Base-by-base conservation (phyloP, 768 basidiomycete genomes). In the Pisolithus marmoratus region DNA sequence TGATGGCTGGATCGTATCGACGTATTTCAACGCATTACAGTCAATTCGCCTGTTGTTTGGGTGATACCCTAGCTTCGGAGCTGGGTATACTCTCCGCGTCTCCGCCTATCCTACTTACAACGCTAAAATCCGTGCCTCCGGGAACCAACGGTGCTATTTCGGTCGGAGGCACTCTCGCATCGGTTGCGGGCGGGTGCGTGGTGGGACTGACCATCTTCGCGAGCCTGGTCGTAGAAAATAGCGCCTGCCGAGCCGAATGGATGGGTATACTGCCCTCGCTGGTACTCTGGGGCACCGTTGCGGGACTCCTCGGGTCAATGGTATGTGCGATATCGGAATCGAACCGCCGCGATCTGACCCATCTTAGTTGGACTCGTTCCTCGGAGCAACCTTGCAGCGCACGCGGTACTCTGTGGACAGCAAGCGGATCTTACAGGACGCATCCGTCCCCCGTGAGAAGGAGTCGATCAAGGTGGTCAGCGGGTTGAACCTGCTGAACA, bases 71-170 rank as follows among this genome's bases (percentile, higher is more conserved):
- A 2, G 93, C 93, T 1, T 94, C 91, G 8, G 94, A 96, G 69
- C 78, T 96, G 22, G 94, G 94, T 31, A 93, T 96, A 56, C 75
- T 96, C 40, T 87, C 92, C 23, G 65, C 63, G 36, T 73, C 78
- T 14, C 76, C 75, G 3, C 90, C 94, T 31, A 63, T 83, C 44
- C 79, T 95, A 31, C 79, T 96, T 58, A 94, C 92, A 5, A 93
- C 88, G 4, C 67, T 86, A 49, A 78, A 76, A 57, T 58, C 70
- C 1, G 90, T 93, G 0, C 93, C 93, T 2, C 84, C 85, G 2
- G 94, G 94, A 3, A 96, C 94, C 9, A 96, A 97, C 60, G 94
- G 94, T 3, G 94, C 79, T 0, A 79, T 96, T 53, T 88, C 90
- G 5, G 51, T 78, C 2, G 77, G 81, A 40, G 94, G 94, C 15